Evolutionary conservation across 2,329 filamentous ascomycete genomes (phyloP).

Genomic region (Colletotrichum sp.): DNA sequence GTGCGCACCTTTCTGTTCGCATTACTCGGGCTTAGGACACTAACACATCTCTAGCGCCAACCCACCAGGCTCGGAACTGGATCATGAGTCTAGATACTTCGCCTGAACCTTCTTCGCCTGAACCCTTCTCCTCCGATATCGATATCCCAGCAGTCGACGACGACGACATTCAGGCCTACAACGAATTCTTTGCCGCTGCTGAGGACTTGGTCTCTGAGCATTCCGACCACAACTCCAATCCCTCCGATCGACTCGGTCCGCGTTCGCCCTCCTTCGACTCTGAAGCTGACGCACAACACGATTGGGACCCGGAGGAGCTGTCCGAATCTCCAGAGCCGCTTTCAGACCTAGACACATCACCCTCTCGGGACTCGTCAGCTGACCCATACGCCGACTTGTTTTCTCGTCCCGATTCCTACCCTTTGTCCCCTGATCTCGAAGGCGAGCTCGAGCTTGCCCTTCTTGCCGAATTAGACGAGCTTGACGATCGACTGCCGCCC

Average conservation of each 20-base stretch:
- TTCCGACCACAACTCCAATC: not conserved
- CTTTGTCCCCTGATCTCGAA: conserved; percentile 11
- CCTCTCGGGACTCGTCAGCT: not conserved
- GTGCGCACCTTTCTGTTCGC: not conserved
- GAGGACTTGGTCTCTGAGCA: not conserved
- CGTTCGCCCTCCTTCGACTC: conserved; percentile 5
- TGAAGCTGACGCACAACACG: conserved; percentile 1
- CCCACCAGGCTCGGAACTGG: not conserved
- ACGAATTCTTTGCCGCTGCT: not conserved
- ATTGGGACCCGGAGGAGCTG: conserved; percentile 3
- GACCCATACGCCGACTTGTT: not conserved
- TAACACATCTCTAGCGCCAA: conserved; percentile 10
- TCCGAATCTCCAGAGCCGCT: not conserved
- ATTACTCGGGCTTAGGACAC: not conserved
- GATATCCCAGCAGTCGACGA: not conserved
- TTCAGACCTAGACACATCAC: not conserved
- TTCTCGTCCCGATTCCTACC: conserved; percentile 2
- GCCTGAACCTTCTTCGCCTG: conserved; percentile 7
- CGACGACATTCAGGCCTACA: not conserved
- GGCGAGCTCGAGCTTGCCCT: conserved; percentile 16
- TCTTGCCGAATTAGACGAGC: conserved; percentile 15
- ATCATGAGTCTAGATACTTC: conserved; percentile 17
- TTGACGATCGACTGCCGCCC: not conserved
- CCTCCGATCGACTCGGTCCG: not conserved
- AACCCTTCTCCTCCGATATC: not conserved